Base-by-base conservation (phyloP, 257 asterid genomes). In the Primulina eburnea region DNA sequence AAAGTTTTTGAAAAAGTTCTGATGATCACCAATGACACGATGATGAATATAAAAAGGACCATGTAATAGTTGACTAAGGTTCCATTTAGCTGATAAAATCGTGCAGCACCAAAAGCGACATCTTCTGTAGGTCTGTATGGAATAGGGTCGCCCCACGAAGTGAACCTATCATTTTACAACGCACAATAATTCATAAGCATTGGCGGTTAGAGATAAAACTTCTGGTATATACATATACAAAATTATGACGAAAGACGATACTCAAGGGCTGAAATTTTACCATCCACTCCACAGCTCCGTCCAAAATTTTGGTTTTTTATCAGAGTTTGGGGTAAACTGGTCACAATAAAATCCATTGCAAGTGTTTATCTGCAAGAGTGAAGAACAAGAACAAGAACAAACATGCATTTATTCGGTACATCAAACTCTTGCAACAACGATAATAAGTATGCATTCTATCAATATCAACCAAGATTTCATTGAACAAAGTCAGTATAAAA, bases 261-360 rank as follows among this genome's bases (percentile, higher is more conserved):
- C 55, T 14, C 55, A 47, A 47, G n/a, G 55, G 55, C 1, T 21
- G 21, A 72, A 12, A 43, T 38, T 67, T 47, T 84, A 92, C 98
- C 98, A 92, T 84, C 98, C 98, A 38, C 85, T 85, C 98, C 98
- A 92, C 80, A 90, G 86, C 77, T 92, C 98, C 0, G 98, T 92
- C 98, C 98, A 92, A 90, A 92, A 80, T 77, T 90, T 92, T 2
- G 97, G 97, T 60, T 80, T 88, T 76, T 70, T 80, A 65, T 79
- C 80, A 26, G 98, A 84, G 73, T 92, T 90, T 58, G 95, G 97
- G 18, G 95, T 90, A 80, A 87, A 92, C 71, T 92, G 97, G 56
- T 92, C 98, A 65, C 97, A 88, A 73, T 92, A 90, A 63, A 92
- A 92, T 65, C 98, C 98, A 67, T 90, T 92, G 86, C 98, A 92